These are phyloP conservation scores for Torulaspora pretoriensis DNA, from an alignment of 1,139 yeast genomes.

Conservation along the genomic window DNA sequence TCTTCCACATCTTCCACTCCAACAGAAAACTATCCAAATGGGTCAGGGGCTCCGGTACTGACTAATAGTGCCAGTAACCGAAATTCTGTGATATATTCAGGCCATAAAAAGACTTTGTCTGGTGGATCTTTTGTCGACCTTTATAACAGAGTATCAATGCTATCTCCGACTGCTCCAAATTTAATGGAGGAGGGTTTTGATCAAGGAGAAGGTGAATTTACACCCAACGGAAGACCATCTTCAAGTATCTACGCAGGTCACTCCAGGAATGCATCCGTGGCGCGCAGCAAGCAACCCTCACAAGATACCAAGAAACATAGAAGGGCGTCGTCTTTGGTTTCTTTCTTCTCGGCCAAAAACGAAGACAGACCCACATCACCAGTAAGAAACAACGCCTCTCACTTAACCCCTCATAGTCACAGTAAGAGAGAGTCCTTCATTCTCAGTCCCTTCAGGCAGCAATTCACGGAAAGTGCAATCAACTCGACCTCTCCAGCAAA, in stretches of 20 bases:
- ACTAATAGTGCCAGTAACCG: constrained; percentile 9
- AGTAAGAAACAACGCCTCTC: constrained; percentile 9
- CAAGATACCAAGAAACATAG: constrained; percentile 26
- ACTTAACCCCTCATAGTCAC: constrained; percentile 16
- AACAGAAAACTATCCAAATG: constrained; percentile 4
- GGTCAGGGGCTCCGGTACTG: not conserved
- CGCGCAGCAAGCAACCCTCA: constrained; percentile 17
- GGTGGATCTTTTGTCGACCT: constrained; percentile 36
- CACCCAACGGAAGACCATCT: constrained; percentile 20
- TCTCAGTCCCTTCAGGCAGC: constrained; percentile 27
- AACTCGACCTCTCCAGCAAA: constrained; percentile 19
- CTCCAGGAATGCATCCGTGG: constrained; percentile 22
- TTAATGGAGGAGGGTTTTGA: constrained; percentile 11
- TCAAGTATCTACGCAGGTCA: constrained; percentile 33
- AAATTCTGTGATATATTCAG: constrained; percentile 13
- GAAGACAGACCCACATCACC: constrained; percentile 16
- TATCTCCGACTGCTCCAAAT: constrained; percentile 21
- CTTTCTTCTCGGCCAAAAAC: constrained; percentile 23
- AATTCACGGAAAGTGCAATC: constrained; percentile 23
- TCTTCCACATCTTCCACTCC: constrained; percentile 7
- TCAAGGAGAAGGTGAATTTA: constrained; percentile 9
- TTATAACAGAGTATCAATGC: constrained; percentile 32
- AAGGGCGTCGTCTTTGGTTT: constrained; percentile 30
- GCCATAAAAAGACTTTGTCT: constrained; percentile 30
- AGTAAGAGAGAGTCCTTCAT: constrained; percentile 23